Percentiles rank a stretch among this genome's conserved stretches.
These are phyloP conservation scores for Xylaria acuta DNA, from an alignment of 495 filamentous ascomycete species.

Conservation along the genomic window DNA sequence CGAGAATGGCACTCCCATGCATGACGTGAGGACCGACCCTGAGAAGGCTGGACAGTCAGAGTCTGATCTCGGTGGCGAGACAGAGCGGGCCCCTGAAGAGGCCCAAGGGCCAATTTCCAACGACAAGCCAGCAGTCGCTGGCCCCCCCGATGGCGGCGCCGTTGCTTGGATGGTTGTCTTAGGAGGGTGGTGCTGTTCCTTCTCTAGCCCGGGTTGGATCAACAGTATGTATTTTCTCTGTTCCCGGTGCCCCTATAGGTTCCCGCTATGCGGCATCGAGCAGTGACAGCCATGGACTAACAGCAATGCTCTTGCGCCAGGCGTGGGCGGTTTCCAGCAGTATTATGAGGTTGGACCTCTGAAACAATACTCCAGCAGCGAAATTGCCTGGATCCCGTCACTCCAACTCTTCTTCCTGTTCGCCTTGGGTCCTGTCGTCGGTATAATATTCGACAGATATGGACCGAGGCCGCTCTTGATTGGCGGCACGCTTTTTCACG, in stretches of 20 bases:
- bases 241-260: not conserved
- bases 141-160: constrained; percentile 41
- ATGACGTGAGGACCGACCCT: not conserved
- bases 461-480: constrained; percentile 38
- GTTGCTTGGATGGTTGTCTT: constrained; percentile 40
- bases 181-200: constrained; percentile 34
- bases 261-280: not conserved
- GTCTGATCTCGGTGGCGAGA: not conserved
- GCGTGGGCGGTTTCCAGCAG: constrained; percentile 38
- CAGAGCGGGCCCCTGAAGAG: not conserved
- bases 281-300: not conserved
- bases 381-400: constrained; percentile 47
- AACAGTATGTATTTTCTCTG: not conserved
- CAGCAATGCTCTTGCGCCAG: not conserved
- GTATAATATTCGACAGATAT: constrained; percentile 43
- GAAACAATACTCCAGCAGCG: constrained; percentile 33
- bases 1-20: too few relatives aligned
- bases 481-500: constrained; percentile 30
- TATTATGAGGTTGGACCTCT: constrained; percentile 39
- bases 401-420: constrained; percentile 42
- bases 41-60: not conserved
- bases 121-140: not conserved
- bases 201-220: constrained; percentile 35
- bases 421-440: constrained; percentile 41
- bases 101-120: not conserved